Evolutionary conservation across 805 yeast species (phyloP), one percentile per base, ranked within the genome.

Genomic region (Phaffomyces thermotolerans): DNA sequence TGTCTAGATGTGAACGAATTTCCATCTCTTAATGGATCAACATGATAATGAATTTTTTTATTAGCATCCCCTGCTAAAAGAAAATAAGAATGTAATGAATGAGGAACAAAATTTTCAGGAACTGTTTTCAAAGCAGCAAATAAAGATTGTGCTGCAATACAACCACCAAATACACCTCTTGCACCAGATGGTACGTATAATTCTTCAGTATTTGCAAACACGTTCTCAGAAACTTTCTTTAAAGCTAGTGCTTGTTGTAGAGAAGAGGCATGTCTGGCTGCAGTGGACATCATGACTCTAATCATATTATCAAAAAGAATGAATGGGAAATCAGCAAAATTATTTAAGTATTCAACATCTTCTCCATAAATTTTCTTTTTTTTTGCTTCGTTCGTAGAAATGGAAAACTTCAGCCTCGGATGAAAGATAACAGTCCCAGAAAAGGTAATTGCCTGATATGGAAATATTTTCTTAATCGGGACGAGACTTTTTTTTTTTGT

Each of bases 151-250:
- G 85, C 84, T 15, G 79, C 77, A 36, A 78, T 63, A 17, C 80
- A 77, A 9, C 90, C 89, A 2, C 89, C 89, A 63, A 81, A 82
- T 0, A 81, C 76, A 2, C 86, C 87, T 36, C 81, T 64, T 3
- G 84, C 82, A 0, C 76, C 73, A 6, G 64, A 66, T 2, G 79
- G 79, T 4, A 75, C 68, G 27, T 52, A 57, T 8, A 65, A 45
- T 17, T 54, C 40, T 23, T 49, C 51, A 1, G 37, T 40, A 25
- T 52, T 54, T 23, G 15, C 24, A 36, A 40, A 55, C 9, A 49
- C 52, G 31, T 54, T 52, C 8, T 40, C 40, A 15, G 40, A 34
- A 9, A 50, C 42, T 17, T 46, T 42, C 6, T 23, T 15, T 4
- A 56, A 23, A 2, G 48, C 40, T 4, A 56, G 37, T 3, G 50